Base-by-base conservation (phyloP, 176 grass and related monocot genomes). In the Bothriochloa decipiens region DNA sequence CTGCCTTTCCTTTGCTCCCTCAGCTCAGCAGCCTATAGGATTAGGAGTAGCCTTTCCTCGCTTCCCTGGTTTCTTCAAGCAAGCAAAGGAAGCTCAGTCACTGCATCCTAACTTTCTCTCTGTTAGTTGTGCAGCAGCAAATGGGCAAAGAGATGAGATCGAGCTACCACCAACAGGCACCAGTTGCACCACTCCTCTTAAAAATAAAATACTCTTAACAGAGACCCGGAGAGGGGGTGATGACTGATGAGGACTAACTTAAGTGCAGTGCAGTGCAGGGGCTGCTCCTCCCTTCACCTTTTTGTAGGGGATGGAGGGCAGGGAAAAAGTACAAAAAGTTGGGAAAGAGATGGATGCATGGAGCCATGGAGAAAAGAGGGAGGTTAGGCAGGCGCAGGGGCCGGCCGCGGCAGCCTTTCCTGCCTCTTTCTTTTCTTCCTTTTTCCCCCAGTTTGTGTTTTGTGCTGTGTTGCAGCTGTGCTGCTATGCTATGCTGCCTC, bases 251-350 rank as follows among this genome's bases (percentile, higher is more conserved):
- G 81, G 81, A 87, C 76, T 16, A 36, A 72, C 37, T 72, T 23
- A 14, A 65, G 58, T 49, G 46, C 16, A n/a, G 58, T 49, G 46
- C 16, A n/a, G 58, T 33, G 81, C 61, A 79, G 70, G 33, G 42
- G 20, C 6, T 52, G 20, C 6, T 52, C 60, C 58, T 71, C 29
- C 69, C 39, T 76, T 58, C 70, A 82, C 72, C 83, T 86, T 89
- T 89, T 86, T 87, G 78, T 86, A 89, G 84, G 76, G 58, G 67
- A 23, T 36, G 81, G 81, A 78, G 83, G 83, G 65, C 72, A 72
- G 65, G 9, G 58, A 74, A 83, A 85, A 74, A 79, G 83, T 77
- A 86, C 88, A 86, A 86, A 86, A 86, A 78, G 88, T 23, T 55
- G 0, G 83, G 74, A 67, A 77, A 85, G 43, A 68, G 32, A 74